These are phyloP conservation scores for Prunus yedoensis DNA, from an alignment of 331 rosid genomes.

Conservation along the genomic window DNA sequence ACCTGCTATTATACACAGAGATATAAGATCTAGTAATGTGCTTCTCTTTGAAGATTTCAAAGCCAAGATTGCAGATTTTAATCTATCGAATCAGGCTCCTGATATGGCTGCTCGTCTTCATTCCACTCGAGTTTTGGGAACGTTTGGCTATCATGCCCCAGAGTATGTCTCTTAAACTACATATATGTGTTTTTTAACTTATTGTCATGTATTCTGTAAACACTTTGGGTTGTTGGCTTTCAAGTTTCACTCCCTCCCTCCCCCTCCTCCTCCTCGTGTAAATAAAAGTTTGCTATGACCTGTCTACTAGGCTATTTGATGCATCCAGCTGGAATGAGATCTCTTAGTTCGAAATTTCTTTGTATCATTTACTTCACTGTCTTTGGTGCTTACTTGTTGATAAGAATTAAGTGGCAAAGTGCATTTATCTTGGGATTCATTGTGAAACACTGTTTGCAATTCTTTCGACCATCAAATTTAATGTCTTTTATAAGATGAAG, in stretches of 20 bases:
- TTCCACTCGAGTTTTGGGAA: conserved; percentile 97
- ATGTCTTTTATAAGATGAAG: no score
- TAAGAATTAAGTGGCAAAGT: no score
- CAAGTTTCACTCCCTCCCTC: background rate
- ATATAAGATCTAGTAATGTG: conserved; percentile 95
- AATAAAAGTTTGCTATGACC: no score
- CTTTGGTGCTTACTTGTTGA: no score
- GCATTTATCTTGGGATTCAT: no score
- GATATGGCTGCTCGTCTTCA: conserved; percentile 99
- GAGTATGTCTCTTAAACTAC: conserved; percentile 58
- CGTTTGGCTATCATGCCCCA: conserved; percentile 99
- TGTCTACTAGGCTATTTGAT: no score
- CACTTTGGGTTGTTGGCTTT: background rate
- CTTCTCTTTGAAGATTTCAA: conserved; percentile 91
- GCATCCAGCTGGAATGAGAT: no score
- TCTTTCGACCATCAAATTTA: no score
- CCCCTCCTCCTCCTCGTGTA: background rate
- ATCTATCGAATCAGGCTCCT: conserved; percentile 98
- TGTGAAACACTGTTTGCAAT: no score
- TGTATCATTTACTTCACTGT: no score
- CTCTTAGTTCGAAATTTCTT: no score
- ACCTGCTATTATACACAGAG: conserved; percentile 86
- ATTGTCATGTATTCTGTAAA: background rate
- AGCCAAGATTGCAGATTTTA: conserved; percentile 96
- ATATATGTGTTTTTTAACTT: conserved; percentile 1